phyloP scores from a whole-genome alignment of 805 yeast genomes.

The Lipomyces spencermartinsiae region DNA sequence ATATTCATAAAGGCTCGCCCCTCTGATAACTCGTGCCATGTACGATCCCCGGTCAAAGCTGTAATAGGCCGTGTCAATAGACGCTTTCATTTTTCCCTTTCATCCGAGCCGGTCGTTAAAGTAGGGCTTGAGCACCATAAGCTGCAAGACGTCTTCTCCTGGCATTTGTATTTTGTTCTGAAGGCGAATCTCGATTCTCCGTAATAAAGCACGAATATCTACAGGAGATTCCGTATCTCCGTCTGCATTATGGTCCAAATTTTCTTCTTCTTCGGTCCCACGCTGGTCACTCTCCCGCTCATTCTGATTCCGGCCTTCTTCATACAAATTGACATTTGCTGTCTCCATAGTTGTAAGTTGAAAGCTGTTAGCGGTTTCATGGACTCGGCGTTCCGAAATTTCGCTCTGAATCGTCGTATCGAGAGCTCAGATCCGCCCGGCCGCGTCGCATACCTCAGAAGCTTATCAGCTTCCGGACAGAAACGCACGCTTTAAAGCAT shows the following conservation, averaged over 20 bases:
- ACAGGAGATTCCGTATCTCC: not conserved
- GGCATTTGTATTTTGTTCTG: not conserved
- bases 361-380: not conserved
- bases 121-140: slow-evolving; percentile 5
- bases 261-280: not conserved
- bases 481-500: not conserved
- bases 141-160: slow-evolving; percentile 2
- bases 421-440: slow-evolving; percentile 5
- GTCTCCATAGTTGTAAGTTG: no score
- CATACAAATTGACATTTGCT: not conserved
- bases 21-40: slow-evolving; percentile 3
- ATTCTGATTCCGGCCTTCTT: not conserved
- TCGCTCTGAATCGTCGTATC: slow-evolving; percentile 2
- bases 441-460: not conserved
- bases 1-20: not conserved
- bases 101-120: not conserved
- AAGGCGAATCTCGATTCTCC: not conserved
- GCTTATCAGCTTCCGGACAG: not conserved
- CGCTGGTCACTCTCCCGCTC: not conserved
- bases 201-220: not conserved
- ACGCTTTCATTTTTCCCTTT: slow-evolving; percentile 3
- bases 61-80: slow-evolving; percentile 2
- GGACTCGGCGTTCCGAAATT: not conserved
- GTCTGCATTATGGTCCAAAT: not conserved
- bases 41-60: not conserved